These are phyloP conservation scores for Isoetes engelmannii DNA, from an alignment of 83 land plant species.

Conservation along the genomic window DNA sequence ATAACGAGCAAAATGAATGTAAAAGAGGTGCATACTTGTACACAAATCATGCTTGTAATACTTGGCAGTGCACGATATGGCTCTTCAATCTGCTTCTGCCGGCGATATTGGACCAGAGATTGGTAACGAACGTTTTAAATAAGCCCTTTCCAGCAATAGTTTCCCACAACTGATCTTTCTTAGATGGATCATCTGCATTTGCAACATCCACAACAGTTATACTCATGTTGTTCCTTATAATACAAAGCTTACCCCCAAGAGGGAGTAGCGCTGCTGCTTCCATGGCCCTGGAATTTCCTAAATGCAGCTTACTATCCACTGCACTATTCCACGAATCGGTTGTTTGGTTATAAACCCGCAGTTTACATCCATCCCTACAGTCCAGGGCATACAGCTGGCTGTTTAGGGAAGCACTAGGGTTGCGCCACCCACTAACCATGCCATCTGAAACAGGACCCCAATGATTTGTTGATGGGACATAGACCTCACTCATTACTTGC, in stretches of 20 bases:
- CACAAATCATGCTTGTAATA: conserved; percentile 46
- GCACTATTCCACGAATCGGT: conserved; percentile 40
- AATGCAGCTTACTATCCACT: conserved; percentile 41
- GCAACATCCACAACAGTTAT: conserved; percentile 43
- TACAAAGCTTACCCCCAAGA: conserved; percentile 48
- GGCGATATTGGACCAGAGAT: conserved; percentile 58
- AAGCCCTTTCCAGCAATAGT: conserved; percentile 56
- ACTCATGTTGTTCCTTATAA: conserved; percentile 55
- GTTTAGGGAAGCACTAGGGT: conserved; percentile 36
- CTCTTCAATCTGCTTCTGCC: conserved; percentile 52
- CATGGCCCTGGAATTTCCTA: conserved; percentile 42
- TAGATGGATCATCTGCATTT: conserved; percentile 13
- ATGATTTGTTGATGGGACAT: conserved; percentile 35
- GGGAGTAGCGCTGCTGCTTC: conserved; percentile 49
- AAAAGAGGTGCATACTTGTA: no score
- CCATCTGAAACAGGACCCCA: conserved; percentile 39
- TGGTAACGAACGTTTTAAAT: conserved; percentile 53
- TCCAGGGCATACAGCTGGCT: conserved; percentile 47
- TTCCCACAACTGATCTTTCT: conserved; percentile 47
- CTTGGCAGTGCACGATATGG: conserved; percentile 67
- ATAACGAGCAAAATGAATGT: no score
- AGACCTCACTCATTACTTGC: conserved; percentile 50
- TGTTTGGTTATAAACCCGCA: conserved; percentile 39
- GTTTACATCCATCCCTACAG: conserved; percentile 49
- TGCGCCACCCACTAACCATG: conserved; percentile 46